Conservation (phyloP, 108 stramenopile species). For the Conticribra weissflogii region DNA sequence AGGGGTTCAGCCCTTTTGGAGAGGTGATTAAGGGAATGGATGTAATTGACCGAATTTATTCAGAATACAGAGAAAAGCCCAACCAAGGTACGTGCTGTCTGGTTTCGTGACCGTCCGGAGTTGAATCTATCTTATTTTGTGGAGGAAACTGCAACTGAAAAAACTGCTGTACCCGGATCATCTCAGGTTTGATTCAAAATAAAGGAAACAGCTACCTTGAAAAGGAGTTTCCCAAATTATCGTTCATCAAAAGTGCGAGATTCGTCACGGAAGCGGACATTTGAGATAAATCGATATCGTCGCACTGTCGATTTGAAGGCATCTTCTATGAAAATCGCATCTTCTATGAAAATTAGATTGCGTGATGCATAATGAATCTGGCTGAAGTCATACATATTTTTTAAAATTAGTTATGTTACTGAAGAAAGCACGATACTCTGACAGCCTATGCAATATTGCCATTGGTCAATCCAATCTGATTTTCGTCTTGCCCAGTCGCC, state of each 20-base stretch:
- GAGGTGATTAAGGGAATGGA: conserved; percentile 40
- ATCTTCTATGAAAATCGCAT: too few relatives aligned
- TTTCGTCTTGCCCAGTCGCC: conserved; percentile 48
- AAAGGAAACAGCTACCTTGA: conserved; percentile 48
- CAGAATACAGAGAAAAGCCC: conserved; percentile 42
- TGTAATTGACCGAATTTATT: conserved; percentile 46
- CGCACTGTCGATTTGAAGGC: too few relatives aligned
- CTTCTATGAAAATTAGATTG: neutral
- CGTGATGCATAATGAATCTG: neutral
- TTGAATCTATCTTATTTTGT: neutral
- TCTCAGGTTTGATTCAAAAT: conserved; percentile 26
- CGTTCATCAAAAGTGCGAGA: conserved; percentile 38
- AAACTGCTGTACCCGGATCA: neutral
- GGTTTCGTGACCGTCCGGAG: too few relatives aligned
- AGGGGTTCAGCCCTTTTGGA: conserved; percentile 54
- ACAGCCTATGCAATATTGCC: too few relatives aligned
- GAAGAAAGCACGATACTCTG: too few relatives aligned
- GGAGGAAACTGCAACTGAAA: too few relatives aligned
- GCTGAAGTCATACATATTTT: neutral
- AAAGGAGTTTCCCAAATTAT: conserved; percentile 48
- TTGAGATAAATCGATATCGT: neutral
- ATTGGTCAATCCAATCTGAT: conserved; percentile 32
- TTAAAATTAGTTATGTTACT: too few relatives aligned
- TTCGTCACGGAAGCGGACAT: conserved; percentile 17
- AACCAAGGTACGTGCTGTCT: conserved; percentile 27